Percentiles rank a stretch among this genome's conserved stretches.
These are phyloP conservation scores for Penicillium janthinellum DNA, from an alignment of 2,329 filamentous ascomycete genomes.

Conservation along the genomic window DNA sequence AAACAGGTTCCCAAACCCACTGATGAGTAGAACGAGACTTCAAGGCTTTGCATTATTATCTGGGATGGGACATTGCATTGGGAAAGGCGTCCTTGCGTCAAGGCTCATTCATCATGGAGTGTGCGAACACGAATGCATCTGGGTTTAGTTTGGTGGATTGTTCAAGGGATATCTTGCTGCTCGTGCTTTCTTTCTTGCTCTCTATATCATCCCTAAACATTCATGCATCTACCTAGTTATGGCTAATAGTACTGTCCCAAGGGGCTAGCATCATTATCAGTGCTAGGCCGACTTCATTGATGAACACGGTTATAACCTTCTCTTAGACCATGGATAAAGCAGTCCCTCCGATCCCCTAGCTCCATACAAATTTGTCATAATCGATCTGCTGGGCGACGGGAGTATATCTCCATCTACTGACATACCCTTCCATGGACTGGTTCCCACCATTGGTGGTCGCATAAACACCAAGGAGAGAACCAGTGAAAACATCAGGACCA, in stretches of 20 bases:
- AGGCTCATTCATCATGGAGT: background rate
- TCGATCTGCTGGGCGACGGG: slow-evolving; percentile 4
- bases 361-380: background rate
- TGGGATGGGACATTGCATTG: background rate
- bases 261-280: background rate
- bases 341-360: too few species aligned
- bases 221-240: background rate
- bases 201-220: background rate
- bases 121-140: background rate
- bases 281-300: too few species aligned
- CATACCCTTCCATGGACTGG: slow-evolving; percentile 4
- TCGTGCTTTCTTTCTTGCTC: background rate
- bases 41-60: background rate
- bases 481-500: background rate
- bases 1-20: slow-evolving; percentile 29
- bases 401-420: slow-evolving; percentile 9
- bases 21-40: slow-evolving; percentile 17
- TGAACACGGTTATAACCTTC: background rate
- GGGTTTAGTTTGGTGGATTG: background rate
- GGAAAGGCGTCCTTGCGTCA: background rate
- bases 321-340: background rate
- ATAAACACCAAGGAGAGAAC: slow-evolving; percentile 3
- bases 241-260: background rate
- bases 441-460: slow-evolving; percentile 8
- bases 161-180: background rate